A percentile compares a stretch with the other conserved stretches of the same genome.
These are phyloP conservation scores for Pulveroboletus sp. DNA, from an alignment of 768 basidiomycete species.

Conservation along the genomic window DNA sequence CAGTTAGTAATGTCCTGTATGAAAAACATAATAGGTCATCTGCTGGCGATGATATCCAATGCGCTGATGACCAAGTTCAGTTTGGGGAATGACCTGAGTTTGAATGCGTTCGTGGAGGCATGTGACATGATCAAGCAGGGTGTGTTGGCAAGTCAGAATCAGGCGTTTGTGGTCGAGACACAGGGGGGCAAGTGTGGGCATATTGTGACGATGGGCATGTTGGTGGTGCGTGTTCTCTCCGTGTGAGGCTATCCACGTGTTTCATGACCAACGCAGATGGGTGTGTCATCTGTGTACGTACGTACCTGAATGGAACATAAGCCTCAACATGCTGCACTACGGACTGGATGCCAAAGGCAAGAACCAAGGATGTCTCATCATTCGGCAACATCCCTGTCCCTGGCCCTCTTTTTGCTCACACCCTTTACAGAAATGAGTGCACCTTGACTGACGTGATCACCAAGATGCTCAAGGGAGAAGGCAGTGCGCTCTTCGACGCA, in stretches of 20 bases:
- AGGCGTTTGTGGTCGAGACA: constrained; percentile 97
- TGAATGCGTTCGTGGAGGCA: constrained; percentile 96
- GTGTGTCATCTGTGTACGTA: constrained; percentile 90
- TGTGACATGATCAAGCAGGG: constrained; percentile 99
- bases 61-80: constrained; percentile 97
- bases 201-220: constrained; percentile 89
- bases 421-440: constrained; percentile 64
- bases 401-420: not conserved
- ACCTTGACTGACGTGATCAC: constrained; percentile 86
- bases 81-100: constrained; percentile 92
- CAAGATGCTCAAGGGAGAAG: constrained; percentile 94
- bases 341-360: constrained; percentile 81
- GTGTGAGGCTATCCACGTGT: not conserved
- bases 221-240: constrained; percentile 64
- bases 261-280: constrained; percentile 51
- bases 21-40: too few species aligned
- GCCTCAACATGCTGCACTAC: constrained; percentile 76
- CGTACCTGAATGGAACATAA: constrained; percentile 90
- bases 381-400: constrained; percentile 69
- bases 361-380: constrained; percentile 89
- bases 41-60: constrained; percentile 96
- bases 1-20: too few species aligned
- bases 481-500: constrained; percentile 87
- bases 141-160: constrained; percentile 90
- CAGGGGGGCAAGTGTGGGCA: constrained; percentile 97